Percentiles rank a stretch among this genome's conserved stretches.
phyloP scores from a whole-genome alignment of 176 grass and related monocot genomes.

The Coix lacrymajobi region DNA sequence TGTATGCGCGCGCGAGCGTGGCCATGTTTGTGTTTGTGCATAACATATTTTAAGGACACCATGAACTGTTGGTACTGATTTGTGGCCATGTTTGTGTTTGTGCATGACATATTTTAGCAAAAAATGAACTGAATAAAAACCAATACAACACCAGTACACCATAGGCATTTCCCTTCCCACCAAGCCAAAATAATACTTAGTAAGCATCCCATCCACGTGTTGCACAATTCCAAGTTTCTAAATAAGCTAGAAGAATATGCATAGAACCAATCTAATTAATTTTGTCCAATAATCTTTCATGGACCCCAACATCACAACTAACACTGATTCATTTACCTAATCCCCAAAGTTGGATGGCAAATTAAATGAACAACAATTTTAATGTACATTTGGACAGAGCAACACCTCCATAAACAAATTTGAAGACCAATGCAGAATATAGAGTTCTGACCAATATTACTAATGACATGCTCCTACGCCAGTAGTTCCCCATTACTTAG shows the following conservation, averaged over 20 bases:
- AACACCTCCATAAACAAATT: background rate
- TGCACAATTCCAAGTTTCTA: background rate
- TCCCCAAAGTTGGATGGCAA: background rate
- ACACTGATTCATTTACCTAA: constrained; percentile 38
- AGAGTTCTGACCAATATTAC: background rate
- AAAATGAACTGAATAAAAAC: background rate
- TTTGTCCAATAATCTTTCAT: constrained; percentile 29
- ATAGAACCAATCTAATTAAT: constrained; percentile 19
- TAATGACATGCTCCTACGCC: background rate
- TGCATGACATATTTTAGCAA: background rate
- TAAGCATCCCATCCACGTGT: background rate
- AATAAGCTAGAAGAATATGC: background rate
- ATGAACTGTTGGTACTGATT: too few species aligned
- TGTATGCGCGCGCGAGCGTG: too few species aligned
- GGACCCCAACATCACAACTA: constrained; percentile 34
- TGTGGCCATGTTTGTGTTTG: too few species aligned
- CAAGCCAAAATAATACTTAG: background rate
- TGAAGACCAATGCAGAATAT: background rate
- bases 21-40: too few species aligned
- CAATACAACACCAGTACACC: background rate
- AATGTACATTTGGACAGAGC: constrained; percentile 6
- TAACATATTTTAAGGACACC: too few species aligned
- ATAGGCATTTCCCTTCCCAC: background rate
- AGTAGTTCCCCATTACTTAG: background rate
- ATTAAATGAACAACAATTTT: background rate